Evolutionary conservation across 352 stramenopile species (phyloP), one percentile per base, ranked within the genome.

Genomic region (Globisporangium cystogenes): DNA sequence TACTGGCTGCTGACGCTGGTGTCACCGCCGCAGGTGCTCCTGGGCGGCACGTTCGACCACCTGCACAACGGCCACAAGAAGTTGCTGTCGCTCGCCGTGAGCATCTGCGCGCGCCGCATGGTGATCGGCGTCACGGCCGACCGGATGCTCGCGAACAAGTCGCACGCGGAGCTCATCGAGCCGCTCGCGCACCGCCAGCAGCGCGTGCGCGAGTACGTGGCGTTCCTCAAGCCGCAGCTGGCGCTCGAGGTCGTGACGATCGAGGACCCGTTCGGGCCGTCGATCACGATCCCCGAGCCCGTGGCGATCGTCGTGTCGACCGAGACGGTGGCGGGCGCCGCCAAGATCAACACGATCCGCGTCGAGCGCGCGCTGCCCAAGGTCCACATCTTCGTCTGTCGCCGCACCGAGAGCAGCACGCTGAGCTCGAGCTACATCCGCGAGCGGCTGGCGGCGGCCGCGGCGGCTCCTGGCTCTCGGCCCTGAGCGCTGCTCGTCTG

Each of bases 41-140:
- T 96, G 15, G 86, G 86, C 35, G 88, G 88, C 35, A 97, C 86
- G 29, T 97, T 97, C 59, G 88, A 97, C 60, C 79, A 93, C 48
- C 70, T 97, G 27, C 88, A 97, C 69, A 95, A 94, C 48, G 88
- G 88, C 18, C 88, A 97, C 73, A 95, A 92, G 66, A 95, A 96
- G 57, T 59, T 97, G 20, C 68, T 97, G 24, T 90, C 81, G 21
- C 57, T 93, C 18, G 87, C 86, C 0, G 75, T 72, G 7, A 72
- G 67, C 53, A 71, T 93, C 52, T 88, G 76, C 37, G 44, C 58
- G 10, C 56, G 46, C 14, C 53, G 55, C 21, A 65, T 95, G 41
- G 54, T 93, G 18, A 57, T 97, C 35, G 88, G 88, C 8, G 82
- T 97, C 37, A 96, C 86, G 11, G 70, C 68, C 24, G 77, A 84